Conservation (phyloP, 768 basidiomycete species). For the Suillus sp. region DNA sequence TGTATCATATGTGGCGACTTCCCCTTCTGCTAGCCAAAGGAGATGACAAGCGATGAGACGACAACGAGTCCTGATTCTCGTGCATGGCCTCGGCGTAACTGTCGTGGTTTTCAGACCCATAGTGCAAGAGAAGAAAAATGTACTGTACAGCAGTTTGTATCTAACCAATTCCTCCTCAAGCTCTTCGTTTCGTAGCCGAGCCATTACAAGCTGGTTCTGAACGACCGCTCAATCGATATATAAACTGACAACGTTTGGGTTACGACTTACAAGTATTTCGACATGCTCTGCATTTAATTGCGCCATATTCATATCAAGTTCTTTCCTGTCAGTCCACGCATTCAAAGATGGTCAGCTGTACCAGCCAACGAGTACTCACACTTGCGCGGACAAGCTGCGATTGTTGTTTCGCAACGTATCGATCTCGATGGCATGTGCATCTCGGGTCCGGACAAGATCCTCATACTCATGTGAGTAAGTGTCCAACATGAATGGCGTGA, state of each 20-base stretch:
- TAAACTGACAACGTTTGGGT: neutral
- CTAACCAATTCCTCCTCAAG: conserved; percentile 92
- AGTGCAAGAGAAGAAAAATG: neutral
- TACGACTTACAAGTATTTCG: conserved; percentile 57
- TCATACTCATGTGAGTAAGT: conserved; percentile 87
- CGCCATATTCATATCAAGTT: conserved; percentile 74
- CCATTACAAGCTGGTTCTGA: conserved; percentile 89
- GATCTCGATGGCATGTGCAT: conserved; percentile 83
- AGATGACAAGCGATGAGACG: conserved; percentile 60
- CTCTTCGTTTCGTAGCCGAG: conserved; percentile 87
- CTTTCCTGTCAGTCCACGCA: conserved; percentile 54
- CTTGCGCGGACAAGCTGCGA: conserved; percentile 69
- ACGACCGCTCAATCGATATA: conserved; percentile 19
- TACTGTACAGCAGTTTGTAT: conserved; percentile 79
- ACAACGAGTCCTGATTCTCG: conserved; percentile 69
- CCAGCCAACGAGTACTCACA: conserved; percentile 53
- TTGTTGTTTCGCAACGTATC: conserved; percentile 83
- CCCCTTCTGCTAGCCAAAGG: conserved; percentile 19
- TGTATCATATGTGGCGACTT: conserved; percentile 21
- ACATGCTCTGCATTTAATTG: conserved; percentile 86
- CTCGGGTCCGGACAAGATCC: conserved; percentile 72
- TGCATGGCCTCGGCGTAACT: conserved; percentile 79
- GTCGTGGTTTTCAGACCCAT: conserved; percentile 9
- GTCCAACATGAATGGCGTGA: conserved; percentile 97
- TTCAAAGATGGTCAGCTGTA: conserved; percentile 14